These are phyloP conservation scores for Talaromyces nanjingensis DNA, from an alignment of 495 filamentous ascomycete genomes.

Conservation along the genomic window DNA sequence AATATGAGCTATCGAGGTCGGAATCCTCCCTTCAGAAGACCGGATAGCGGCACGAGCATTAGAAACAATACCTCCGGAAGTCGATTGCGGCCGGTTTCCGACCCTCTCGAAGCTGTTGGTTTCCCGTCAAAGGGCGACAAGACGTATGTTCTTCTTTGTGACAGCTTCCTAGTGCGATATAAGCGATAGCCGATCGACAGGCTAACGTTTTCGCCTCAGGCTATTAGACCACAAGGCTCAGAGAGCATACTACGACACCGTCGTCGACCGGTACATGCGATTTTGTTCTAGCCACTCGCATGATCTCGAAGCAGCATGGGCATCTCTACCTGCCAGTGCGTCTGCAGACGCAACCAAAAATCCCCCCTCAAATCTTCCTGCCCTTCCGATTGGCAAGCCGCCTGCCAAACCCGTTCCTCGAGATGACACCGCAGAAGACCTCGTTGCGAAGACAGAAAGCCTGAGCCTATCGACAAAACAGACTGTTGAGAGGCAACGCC, in stretches of 20 bases:
- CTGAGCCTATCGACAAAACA: slow-evolving; percentile 9
- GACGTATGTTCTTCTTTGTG: slow-evolving; percentile 37
- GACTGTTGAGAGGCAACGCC: slow-evolving; percentile 17
- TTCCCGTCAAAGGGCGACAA: slow-evolving; percentile 85
- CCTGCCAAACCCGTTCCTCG: slow-evolving; percentile 8
- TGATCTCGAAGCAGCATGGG: slow-evolving; percentile 66
- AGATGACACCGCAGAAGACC: slow-evolving; percentile 6
- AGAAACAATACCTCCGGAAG: slow-evolving; percentile 18
- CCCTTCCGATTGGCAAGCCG: slow-evolving; percentile 10
- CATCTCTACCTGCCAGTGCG: slow-evolving; percentile 49
- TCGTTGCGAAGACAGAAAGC: slow-evolving; percentile 4
- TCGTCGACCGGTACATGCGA: slow-evolving; percentile 77
- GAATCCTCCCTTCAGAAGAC: background rate
- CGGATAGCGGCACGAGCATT: background rate
- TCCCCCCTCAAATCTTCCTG: slow-evolving; percentile 25
- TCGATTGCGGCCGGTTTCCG: slow-evolving; percentile 65
- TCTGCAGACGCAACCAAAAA: slow-evolving; percentile 35
- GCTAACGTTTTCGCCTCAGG: slow-evolving; percentile 36
- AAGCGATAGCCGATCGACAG: slow-evolving; percentile 9
- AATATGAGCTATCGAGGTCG: slow-evolving; percentile 2
- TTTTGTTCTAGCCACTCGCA: slow-evolving; percentile 71
- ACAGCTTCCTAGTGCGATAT: background rate
- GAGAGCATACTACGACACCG: slow-evolving; percentile 76
- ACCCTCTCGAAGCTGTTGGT: slow-evolving; percentile 71
- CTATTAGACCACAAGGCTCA: slow-evolving; percentile 69